Conservation (phyloP, 331 rosid genomes). For the Quercus phellos region DNA sequence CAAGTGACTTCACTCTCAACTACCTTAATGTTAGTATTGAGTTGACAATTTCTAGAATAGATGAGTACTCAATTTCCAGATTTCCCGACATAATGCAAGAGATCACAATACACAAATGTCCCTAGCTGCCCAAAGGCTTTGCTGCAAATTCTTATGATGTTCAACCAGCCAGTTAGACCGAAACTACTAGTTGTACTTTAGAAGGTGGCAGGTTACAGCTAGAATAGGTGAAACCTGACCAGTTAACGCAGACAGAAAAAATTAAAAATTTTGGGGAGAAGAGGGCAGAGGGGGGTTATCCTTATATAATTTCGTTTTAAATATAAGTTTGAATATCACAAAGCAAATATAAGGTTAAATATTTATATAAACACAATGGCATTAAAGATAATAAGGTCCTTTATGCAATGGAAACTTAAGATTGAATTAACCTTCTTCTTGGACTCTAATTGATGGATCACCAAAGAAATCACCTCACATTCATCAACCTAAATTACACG, state of each 20-base stretch:
- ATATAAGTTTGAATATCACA: neutral
- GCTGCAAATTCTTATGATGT: neutral
- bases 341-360: neutral
- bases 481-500: constrained; percentile 9
- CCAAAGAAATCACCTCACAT: neutral
- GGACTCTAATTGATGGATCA: neutral
- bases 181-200: neutral
- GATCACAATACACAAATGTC: neutral
- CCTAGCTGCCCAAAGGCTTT: neutral
- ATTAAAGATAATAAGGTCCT: neutral
- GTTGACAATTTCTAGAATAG: neutral
- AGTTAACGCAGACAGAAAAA: neutral
- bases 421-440: neutral
- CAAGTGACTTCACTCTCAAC: neutral
- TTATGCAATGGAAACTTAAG: neutral
- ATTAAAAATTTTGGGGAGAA: too few species aligned
- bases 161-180: neutral
- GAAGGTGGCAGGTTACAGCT: neutral
- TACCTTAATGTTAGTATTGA: neutral
- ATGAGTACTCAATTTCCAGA: neutral
- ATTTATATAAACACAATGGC: neutral
- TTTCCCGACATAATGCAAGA: neutral
- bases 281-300: neutral
- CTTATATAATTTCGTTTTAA: neutral
- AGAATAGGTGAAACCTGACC: neutral